phyloP scores from a whole-genome alignment of 2,329 filamentous ascomycete genomes.

The Geosmithia morbida region DNA sequence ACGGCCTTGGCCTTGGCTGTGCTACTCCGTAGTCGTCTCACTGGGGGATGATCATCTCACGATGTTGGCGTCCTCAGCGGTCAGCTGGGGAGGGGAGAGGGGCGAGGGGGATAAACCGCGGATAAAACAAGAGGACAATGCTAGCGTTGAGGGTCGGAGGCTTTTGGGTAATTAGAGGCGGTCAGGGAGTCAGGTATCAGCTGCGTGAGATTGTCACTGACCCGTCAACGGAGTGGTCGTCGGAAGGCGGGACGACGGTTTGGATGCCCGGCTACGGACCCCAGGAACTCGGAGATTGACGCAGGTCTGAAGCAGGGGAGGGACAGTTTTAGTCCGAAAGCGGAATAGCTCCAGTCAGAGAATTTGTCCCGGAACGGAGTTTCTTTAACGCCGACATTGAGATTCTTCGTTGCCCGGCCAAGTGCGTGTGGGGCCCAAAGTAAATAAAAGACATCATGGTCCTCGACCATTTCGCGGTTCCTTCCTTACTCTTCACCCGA shows the following conservation, averaged over 20 bases:
- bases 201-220: neutral
- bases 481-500: constrained; percentile 8
- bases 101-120: neutral
- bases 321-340: neutral
- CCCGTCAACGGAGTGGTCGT: no score
- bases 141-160: no score
- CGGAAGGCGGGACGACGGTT: neutral
- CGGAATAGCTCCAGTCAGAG: constrained; percentile 2
- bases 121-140: neutral
- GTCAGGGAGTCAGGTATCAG: no score
- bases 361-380: constrained; percentile 7
- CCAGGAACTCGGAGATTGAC: neutral
- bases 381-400: constrained; percentile 5
- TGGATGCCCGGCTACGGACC: neutral
- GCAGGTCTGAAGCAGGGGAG: neutral
- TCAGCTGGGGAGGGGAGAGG: neutral
- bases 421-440: constrained; percentile 17
- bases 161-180: no score
- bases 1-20: neutral
- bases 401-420: constrained; percentile 20
- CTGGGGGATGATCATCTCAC: neutral
- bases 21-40: neutral
- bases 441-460: constrained; percentile 27
- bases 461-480: neutral
- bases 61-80: neutral